Base-by-base conservation (phyloP, 1,284 basidiomycete genomes). In the Cryptococcus hybrid region DNA sequence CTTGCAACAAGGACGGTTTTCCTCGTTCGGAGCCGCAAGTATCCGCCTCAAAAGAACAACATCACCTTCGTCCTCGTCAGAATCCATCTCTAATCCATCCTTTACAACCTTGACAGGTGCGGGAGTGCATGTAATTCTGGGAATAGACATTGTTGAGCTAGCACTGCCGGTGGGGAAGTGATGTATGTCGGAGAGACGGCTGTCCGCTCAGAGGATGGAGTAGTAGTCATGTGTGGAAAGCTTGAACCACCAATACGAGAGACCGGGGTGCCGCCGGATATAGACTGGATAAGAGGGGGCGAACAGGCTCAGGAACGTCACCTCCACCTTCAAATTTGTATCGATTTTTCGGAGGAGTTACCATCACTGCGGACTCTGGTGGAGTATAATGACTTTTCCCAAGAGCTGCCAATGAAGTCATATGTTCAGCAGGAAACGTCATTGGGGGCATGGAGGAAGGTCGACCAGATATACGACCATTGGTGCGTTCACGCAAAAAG, bases 91-190 rank as follows among this genome's bases (percentile, higher is more conserved):
- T 24, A 59, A 51, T 3, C 67, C 67, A 50, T 65, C 64, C n/a
- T 18, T 43, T 18, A 44, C 24, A 18, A 18, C 18, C 18, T 18
- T 62, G 11, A 50, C 30, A 6, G 64, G 61, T 24, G 74, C 74
- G 11, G 73, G 74, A 11, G 74, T 76, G 64, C 74, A 75, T 9
- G 74, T 76, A 65, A 76, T 76, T 48, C 70, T 74, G 2, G 74
- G 74, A 24, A 75, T 64, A n/a, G 61, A 65, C n/a, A 68, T 59
- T 5, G 66, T 65, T 2, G 70, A 69, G 18, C 60, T 64, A 35
- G 65, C 15, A 67, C 66, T 2, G 61, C 60, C 1, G 69, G 69
- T 9, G 65, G 50, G 35, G 56, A 51, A 34, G 57, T 55, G 9
- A 44, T 37, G 51, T 51, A 44, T 51, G 54, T 11, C 54, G 55